Conservation (phyloP, 306 rosid genomes). For the Prunus fruticosa region DNA sequence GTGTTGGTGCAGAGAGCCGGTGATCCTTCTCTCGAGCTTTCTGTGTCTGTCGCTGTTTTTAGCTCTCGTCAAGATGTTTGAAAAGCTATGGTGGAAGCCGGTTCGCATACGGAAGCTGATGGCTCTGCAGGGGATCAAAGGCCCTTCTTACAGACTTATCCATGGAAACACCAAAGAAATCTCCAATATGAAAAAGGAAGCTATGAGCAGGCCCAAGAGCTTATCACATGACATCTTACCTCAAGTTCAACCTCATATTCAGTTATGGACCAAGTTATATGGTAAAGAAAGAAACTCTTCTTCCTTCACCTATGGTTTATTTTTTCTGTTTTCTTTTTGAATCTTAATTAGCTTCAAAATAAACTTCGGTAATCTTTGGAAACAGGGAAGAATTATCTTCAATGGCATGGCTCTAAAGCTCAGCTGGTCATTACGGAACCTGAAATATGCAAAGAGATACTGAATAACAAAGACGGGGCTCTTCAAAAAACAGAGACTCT, state of each 20-base stretch:
- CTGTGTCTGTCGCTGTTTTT: neutral
- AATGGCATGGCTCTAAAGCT: conserved; percentile 32
- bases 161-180: conserved; percentile 23
- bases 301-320: neutral
- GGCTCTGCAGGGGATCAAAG: conserved; percentile 23
- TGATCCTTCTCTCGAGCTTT: neutral
- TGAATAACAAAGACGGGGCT: conserved; percentile 16
- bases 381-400: conserved; percentile 31
- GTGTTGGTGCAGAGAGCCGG: neutral
- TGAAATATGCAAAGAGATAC: conserved; percentile 28
- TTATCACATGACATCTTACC: conserved; percentile 16
- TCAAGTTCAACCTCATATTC: conserved; percentile 24
- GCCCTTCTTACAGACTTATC: conserved; percentile 20
- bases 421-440: conserved; percentile 30
- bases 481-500: neutral
- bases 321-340: too few relatives aligned
- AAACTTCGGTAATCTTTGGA: neutral
- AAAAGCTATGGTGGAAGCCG: conserved; percentile 31
- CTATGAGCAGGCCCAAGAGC: conserved; percentile 4
- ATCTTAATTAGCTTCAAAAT: neutral
- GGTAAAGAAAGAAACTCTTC: neutral
- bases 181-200: conserved; percentile 6
- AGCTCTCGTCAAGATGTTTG: neutral
- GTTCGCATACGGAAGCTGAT: conserved; percentile 7
- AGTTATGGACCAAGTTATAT: conserved; percentile 13